These are phyloP conservation scores for Verbascum thapsus DNA, from an alignment of 257 asterid species.

Conservation along the genomic window DNA sequence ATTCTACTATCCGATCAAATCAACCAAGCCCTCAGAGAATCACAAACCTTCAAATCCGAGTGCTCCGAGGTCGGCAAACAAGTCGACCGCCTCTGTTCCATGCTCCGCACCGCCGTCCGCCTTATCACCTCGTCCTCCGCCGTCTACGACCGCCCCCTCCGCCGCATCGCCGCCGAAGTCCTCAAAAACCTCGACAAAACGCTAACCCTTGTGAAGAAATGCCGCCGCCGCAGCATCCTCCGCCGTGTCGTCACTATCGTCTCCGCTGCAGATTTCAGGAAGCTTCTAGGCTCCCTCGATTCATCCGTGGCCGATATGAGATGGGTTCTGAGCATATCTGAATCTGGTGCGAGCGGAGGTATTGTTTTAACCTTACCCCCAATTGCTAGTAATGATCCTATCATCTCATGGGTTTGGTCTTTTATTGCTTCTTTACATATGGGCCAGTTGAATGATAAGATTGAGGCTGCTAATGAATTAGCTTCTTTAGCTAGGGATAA, in stretches of 20 bases:
- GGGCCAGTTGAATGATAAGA: conserved; percentile 58
- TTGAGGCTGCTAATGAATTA: conserved; percentile 72
- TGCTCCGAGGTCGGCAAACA: conserved; percentile 55
- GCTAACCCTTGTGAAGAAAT: conserved; percentile 56
- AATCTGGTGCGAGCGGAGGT: conserved; percentile 70
- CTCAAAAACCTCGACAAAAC: conserved; percentile 57
- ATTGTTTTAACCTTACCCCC: conserved; percentile 73
- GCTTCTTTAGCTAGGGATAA: conserved; percentile 77
- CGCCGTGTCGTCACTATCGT: conserved; percentile 66
- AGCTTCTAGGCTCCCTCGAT: conserved; percentile 52
- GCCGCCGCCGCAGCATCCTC: conserved; percentile 60
- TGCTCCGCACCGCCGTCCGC: conserved; percentile 72
- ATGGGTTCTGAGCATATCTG: conserved; percentile 66
- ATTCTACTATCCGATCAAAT: conserved; percentile 53
- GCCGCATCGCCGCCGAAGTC: conserved; percentile 61
- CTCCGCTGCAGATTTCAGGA: conserved; percentile 72
- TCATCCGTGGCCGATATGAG: conserved; percentile 71
- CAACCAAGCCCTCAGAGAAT: conserved; percentile 47
- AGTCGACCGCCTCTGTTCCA: conserved; percentile 54
- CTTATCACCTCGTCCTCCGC: conserved; percentile 48
- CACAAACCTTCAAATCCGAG: conserved; percentile 59
- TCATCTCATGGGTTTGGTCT: conserved; percentile 85
- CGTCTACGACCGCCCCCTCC: conserved; percentile 77
- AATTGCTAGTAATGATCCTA: conserved; percentile 84
- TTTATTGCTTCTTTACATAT: conserved; percentile 62